Conservation (phyloP, 331 rosid genomes). For the Acacia concinna region DNA sequence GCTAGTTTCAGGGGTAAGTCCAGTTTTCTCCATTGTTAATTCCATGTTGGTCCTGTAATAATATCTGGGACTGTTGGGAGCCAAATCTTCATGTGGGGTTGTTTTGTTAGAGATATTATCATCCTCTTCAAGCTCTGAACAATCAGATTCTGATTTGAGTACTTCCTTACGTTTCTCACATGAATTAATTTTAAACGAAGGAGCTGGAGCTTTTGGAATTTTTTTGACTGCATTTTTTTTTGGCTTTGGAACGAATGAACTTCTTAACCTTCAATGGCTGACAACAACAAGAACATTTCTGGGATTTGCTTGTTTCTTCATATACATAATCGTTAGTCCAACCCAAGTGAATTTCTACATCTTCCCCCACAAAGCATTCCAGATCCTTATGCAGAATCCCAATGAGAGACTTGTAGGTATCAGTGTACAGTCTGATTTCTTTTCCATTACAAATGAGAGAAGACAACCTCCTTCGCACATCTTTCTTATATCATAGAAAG, state of each 20-base stretch:
- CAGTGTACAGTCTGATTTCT: constrained; percentile 64
- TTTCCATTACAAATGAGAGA: constrained; percentile 76
- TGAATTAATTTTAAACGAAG: constrained; percentile 61
- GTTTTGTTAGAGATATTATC: constrained; percentile 40
- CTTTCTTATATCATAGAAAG: constrained; percentile 63
- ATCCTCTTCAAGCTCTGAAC: constrained; percentile 47
- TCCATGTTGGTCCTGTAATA: constrained; percentile 42
- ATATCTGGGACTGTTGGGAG: constrained; percentile 69
- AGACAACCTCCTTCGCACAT: constrained; percentile 84
- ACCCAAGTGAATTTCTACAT: constrained; percentile 53
- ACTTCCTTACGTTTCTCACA: constrained; percentile 15
- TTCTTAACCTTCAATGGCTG: constrained; percentile 55
- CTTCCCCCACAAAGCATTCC: constrained; percentile 66
- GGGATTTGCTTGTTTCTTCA: constrained; percentile 39
- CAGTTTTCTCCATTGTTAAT: constrained; percentile 60
- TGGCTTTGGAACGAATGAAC: constrained; percentile 40
- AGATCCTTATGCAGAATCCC: constrained; percentile 86
- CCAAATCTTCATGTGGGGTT: constrained; percentile 69
- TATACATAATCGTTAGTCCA: constrained; percentile 48
- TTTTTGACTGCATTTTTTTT: constrained; percentile 7
- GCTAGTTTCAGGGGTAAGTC: constrained; percentile 41
- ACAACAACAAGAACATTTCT: constrained; percentile 72
- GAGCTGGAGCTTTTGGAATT: constrained; percentile 46
- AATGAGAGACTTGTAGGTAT: constrained; percentile 71
- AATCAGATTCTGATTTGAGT: constrained; percentile 45